Base-by-base conservation (phyloP, 495 filamentous ascomycete genomes). In the Aspergillus affinis region DNA sequence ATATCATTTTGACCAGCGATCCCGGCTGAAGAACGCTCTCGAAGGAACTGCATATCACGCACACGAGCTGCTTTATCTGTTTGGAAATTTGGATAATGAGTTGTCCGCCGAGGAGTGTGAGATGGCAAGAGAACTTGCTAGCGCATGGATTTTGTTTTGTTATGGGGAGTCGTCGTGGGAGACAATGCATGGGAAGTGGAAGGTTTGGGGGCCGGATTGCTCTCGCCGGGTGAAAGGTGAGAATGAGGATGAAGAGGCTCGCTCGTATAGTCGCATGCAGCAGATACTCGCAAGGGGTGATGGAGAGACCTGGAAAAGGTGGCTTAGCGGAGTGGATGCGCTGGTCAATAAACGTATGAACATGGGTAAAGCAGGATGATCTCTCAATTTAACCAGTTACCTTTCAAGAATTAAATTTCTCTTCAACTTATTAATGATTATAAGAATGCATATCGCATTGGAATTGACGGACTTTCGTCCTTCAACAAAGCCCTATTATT, bases 1-100 rank as follows among this genome's bases (percentile, higher is more conserved):
- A 2, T 73, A 73, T 47, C 69, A 71, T 48, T 71, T 71, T 32
- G 71, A 73, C 30, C 69, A 71, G 45, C 67, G 69, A n/a, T 71
- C 69, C 27, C 62, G 69, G 6, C 47, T 71, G 10, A 50, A 54
- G 10, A 73, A 73, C 47, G 23, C 61, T 2, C 54, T 73, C 12
- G 61, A 70, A 26, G 69, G 65, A 9, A 73, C 71, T 0, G 66
- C 69, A 44, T 73, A 73, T 54, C 71, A 73, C 57, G 71, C 71
- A 0, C 63, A 69, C 51, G 71, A 73, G 36, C 59, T 71, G n/a
- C 58, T 71, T 6, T 73, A 73, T 46, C 65, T 69, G 1, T 73
- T 68, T 49, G 64, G 65, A 17, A 73, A 73, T 29, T 30, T 73
- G 52, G 58, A 64, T 10, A 63, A 65, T 17, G 58, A 65, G 51